Evolutionary conservation across 2,329 filamentous ascomycete species (phyloP).

Genomic region (Hortaea sp.): DNA sequence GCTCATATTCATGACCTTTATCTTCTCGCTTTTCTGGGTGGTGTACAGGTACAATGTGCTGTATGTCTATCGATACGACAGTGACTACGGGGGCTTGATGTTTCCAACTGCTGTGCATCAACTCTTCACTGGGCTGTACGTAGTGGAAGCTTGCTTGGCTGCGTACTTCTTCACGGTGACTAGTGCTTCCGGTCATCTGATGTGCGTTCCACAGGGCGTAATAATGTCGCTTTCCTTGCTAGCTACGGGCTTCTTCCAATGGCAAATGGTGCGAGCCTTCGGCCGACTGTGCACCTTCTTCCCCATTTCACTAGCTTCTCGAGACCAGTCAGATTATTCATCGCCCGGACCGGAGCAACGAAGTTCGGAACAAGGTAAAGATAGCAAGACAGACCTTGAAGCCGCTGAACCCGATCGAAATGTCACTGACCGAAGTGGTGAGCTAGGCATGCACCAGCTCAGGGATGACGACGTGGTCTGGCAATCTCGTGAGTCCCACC

Average conservation of each 20-base stretch:
- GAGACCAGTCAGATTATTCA: too few relatives aligned
- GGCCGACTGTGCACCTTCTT: conserved; percentile 77
- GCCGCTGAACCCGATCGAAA: too few relatives aligned
- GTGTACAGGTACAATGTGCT: conserved; percentile 95
- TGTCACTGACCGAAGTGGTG: too few relatives aligned
- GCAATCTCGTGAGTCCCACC: too few relatives aligned
- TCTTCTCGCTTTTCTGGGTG: conserved; percentile 83
- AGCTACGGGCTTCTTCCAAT: conserved; percentile 68
- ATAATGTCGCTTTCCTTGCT: conserved; percentile 68
- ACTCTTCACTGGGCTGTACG: conserved; percentile 86
- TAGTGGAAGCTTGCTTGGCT: conserved; percentile 85
- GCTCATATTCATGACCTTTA: conserved; percentile 84
- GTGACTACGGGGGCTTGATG: conserved; percentile 83
- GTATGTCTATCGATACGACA: conserved; percentile 80
- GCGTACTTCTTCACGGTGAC: conserved; percentile 76
- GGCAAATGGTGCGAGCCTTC: conserved; percentile 73
- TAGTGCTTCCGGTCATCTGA: conserved; percentile 40
- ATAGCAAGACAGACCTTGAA: too few relatives aligned
- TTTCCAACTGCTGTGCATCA: conserved; percentile 93
- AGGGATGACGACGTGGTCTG: too few relatives aligned
- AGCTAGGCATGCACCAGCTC: too few relatives aligned
- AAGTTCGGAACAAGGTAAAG: too few relatives aligned
- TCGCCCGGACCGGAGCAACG: too few relatives aligned
- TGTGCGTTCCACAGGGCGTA: conserved; percentile 67
- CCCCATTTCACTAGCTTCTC: conserved; percentile 67